phyloP scores from a whole-genome alignment of 2,329 filamentous ascomycete species.

The Stenocarpella maydis region DNA sequence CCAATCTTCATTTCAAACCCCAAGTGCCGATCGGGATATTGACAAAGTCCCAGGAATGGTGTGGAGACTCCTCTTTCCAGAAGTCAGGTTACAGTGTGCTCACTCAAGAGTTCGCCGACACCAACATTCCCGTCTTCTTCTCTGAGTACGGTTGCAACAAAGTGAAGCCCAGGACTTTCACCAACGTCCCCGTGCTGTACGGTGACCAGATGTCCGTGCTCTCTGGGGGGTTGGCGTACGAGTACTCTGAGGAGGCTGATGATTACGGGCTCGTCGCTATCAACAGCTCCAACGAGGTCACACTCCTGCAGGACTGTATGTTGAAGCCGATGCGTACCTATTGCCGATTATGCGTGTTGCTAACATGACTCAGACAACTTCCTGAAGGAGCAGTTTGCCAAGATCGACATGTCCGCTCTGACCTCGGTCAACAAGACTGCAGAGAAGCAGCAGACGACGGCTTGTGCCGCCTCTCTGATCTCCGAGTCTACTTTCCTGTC shows the following conservation, averaged over 20 bases:
- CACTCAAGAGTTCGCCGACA: slow-evolving; percentile 67
- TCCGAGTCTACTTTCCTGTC: slow-evolving; percentile 70
- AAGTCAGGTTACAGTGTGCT: slow-evolving; percentile 47
- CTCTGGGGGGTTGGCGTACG: slow-evolving; percentile 79
- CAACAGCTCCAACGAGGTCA: slow-evolving; percentile 61
- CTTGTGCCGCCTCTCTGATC: slow-evolving; percentile 72
- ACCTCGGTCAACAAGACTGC: slow-evolving; percentile 66
- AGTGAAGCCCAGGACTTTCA: slow-evolving; percentile 71
- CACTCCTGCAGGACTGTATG: slow-evolving; percentile 63
- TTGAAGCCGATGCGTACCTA: accelerated
- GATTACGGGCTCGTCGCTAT: slow-evolving; percentile 68
- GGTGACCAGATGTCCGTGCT: slow-evolving; percentile 69
- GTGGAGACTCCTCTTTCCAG: slow-evolving; percentile 59
- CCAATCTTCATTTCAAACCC: too few species aligned
- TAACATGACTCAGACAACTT: slow-evolving; percentile 52
- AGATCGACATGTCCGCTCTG: slow-evolving; percentile 72
- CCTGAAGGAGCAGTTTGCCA: slow-evolving; percentile 75
- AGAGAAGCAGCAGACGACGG: slow-evolving; percentile 60
- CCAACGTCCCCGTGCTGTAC: slow-evolving; percentile 76
- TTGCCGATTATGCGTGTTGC: background rate
- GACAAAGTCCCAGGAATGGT: slow-evolving; percentile 55
- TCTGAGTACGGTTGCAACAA: slow-evolving; percentile 80
- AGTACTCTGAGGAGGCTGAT: slow-evolving; percentile 74
- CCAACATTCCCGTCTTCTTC: slow-evolving; percentile 78
- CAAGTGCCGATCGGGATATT: background rate